Percentiles rank a stretch among this genome's conserved stretches.
phyloP scores from a whole-genome alignment of 352 stramenopile genomes.

The Pythium utonaiense region DNA sequence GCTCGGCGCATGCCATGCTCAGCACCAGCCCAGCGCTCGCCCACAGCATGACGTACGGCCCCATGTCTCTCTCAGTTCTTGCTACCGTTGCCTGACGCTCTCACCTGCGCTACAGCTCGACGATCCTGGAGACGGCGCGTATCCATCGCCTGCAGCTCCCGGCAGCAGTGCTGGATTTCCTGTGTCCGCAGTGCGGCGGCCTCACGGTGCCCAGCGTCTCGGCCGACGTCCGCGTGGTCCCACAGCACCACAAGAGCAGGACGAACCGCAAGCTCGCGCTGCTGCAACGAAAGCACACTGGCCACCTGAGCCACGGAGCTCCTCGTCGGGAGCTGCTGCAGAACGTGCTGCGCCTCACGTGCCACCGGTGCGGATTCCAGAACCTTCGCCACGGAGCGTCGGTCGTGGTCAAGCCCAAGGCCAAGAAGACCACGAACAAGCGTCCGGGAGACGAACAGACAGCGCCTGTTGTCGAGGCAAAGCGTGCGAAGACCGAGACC shows the following conservation, averaged over 20 bases:
- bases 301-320: constrained; percentile 18
- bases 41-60: constrained; percentile 50
- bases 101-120: constrained; percentile 41
- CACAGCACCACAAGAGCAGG: constrained; percentile 30
- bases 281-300: constrained; percentile 34
- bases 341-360: constrained; percentile 40
- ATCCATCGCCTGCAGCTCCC: constrained; percentile 36
- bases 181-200: constrained; percentile 61
- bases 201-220: constrained; percentile 62
- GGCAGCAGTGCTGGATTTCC: constrained; percentile 45
- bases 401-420: constrained; percentile 43
- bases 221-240: constrained; percentile 45
- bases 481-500: constrained; percentile 5
- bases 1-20: constrained; percentile 45
- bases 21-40: constrained; percentile 33
- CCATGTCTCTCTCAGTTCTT: not conserved
- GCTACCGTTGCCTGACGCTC: too few species aligned
- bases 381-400: constrained; percentile 45
- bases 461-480: not conserved
- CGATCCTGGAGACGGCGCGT: constrained; percentile 50
- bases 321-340: constrained; percentile 10
- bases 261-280: constrained; percentile 53
- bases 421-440: constrained; percentile 27
- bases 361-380: constrained; percentile 49
- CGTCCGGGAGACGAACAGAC: not conserved